A percentile compares a stretch with the other conserved stretches of the same genome.
Evolutionary conservation across 2,329 filamentous ascomycete species (phyloP).

Genomic region (Sporothrix globosa): DNA sequence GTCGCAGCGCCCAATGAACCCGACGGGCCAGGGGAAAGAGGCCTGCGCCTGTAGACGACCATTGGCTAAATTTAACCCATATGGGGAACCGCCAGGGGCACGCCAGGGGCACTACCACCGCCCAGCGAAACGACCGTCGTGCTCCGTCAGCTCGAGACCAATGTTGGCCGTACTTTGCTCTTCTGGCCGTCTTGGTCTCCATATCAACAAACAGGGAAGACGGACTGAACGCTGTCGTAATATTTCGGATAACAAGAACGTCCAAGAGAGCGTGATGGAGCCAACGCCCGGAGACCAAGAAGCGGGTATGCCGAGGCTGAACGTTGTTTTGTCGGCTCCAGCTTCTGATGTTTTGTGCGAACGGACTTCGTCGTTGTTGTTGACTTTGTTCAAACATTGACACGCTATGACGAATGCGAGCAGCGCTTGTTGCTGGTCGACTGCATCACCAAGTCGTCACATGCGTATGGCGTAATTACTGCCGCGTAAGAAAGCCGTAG

Average conservation of each 20-base stretch:
- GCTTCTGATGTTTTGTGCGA: slow-evolving; percentile 21
- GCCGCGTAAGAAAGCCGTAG: not conserved
- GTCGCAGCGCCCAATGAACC: slow-evolving; percentile 16
- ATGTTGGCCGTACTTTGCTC: not conserved
- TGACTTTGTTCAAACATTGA: not conserved
- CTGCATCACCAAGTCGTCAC: slow-evolving; percentile 5
- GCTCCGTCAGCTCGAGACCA: not conserved
- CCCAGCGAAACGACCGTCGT: not conserved
- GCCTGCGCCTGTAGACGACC: slow-evolving; percentile 5
- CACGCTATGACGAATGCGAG: not conserved
- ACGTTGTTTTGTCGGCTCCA: not conserved
- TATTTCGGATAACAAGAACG: not conserved
- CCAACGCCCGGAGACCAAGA: slow-evolving; percentile 1
- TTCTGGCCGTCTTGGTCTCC: not conserved
- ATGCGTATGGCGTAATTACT: not conserved
- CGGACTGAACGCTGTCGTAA: not conserved
- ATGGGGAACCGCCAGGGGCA: slow-evolving; percentile 9
- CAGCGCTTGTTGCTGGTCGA: not conserved
- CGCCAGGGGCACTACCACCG: not conserved
- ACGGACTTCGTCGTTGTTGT: not conserved
- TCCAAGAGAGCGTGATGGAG: not conserved
- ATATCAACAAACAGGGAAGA: slow-evolving; percentile 18
- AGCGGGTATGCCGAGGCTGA: slow-evolving; percentile 26
- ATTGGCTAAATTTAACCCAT: slow-evolving; percentile 23
- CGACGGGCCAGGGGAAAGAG: slow-evolving; percentile 25